A percentile compares a stretch with the other conserved stretches of the same genome.
These are phyloP conservation scores for Hypholoma sublateritium DNA, from an alignment of 768 basidiomycete species.

Conservation along the genomic window DNA sequence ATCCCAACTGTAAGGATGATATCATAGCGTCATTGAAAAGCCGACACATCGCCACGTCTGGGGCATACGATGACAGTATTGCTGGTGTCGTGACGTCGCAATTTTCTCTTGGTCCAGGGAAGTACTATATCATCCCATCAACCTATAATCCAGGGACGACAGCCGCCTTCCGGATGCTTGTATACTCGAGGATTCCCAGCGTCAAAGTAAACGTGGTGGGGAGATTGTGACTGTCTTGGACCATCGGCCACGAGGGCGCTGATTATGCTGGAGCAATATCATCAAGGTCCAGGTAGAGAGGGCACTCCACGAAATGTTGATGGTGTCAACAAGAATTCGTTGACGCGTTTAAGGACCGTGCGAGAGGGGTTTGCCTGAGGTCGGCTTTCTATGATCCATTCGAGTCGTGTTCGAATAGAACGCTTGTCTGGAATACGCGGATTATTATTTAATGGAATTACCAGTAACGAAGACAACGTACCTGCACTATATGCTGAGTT, in stretches of 20 bases:
- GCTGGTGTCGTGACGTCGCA: conserved; percentile 68
- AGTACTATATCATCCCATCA: conserved; percentile 73
- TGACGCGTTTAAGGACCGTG: conserved; percentile 56
- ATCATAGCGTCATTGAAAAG: conserved; percentile 15
- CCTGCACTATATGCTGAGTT: not conserved
- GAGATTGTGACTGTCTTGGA: not conserved
- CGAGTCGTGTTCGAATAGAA: conserved; percentile 68
- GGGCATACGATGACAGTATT: conserved; percentile 73
- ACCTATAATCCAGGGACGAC: conserved; percentile 64
- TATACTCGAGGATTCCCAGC: conserved; percentile 49
- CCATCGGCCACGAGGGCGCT: not conserved
- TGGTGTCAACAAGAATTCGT: conserved; percentile 29
- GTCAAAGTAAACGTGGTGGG: conserved; percentile 18
- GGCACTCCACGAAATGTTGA: not conserved
- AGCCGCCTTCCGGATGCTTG: conserved; percentile 56
- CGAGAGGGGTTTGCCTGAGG: conserved; percentile 84
- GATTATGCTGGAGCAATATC: not conserved
- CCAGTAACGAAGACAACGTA: not conserved
- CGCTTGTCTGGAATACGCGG: conserved; percentile 42
- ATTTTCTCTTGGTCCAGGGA: conserved; percentile 53
- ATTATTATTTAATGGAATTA: not conserved
- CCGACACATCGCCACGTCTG: conserved; percentile 62
- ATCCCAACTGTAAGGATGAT: conserved; percentile 29
- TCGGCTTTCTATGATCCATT: conserved; percentile 81
- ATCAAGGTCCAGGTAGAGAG: not conserved